Conservation (phyloP, 2,329 filamentous ascomycete genomes). For the Epichloe glyceriae region DNA sequence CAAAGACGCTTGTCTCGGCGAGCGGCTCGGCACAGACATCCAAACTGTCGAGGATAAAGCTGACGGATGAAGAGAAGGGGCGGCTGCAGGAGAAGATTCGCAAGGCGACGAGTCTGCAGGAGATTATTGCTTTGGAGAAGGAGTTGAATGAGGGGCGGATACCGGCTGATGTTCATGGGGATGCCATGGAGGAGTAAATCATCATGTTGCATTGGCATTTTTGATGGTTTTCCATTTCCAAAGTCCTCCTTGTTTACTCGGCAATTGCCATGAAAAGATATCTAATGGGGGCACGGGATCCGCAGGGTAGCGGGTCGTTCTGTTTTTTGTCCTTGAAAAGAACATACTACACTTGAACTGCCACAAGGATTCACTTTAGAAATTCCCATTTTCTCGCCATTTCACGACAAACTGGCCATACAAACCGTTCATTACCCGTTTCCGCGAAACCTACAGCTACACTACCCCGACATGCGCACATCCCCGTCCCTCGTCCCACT, state of each 20-base stretch:
- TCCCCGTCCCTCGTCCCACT: constrained; percentile 32
- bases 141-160: constrained; percentile 80
- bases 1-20: constrained; percentile 49
- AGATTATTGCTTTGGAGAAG: constrained; percentile 84
- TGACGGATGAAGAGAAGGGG: constrained; percentile 81
- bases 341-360: too few relatives aligned
- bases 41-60: constrained; percentile 64
- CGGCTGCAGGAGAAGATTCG: constrained; percentile 75
- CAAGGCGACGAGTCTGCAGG: constrained; percentile 76
- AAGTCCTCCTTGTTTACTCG: too few relatives aligned
- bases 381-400: too few relatives aligned
- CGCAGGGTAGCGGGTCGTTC: too few relatives aligned
- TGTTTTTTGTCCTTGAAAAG: not conserved
- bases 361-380: too few relatives aligned
- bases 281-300: too few relatives aligned
- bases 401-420: too few relatives aligned
- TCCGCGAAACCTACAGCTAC: constrained; percentile 8
- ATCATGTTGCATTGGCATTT: not conserved
- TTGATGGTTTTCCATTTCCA: too few relatives aligned
- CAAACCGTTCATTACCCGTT: too few relatives aligned
- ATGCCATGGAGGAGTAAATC: constrained; percentile 47
- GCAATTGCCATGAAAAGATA: too few relatives aligned
- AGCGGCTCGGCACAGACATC: constrained; percentile 32
- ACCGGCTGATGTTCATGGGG: constrained; percentile 51
- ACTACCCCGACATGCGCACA: constrained; percentile 44